Evolutionary conservation across 2,329 filamentous ascomycete genomes (phyloP), one percentile per base, ranked within the genome.

Genomic region (Fusarium solani-melongenae): DNA sequence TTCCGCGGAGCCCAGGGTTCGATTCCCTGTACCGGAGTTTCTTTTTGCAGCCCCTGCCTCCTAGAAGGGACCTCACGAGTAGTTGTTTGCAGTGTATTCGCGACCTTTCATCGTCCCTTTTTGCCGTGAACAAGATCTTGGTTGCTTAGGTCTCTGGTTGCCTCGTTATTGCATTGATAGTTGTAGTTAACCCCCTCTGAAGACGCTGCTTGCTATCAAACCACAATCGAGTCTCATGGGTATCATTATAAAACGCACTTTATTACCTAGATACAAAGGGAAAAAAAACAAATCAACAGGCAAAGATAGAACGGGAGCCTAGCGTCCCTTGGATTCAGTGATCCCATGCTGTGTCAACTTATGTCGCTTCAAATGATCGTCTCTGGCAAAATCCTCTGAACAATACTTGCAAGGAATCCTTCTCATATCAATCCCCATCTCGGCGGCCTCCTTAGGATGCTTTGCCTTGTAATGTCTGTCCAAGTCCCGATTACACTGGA

Each of bases 351-450:
- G 41, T 5, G 8, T 66, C 8, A 8, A 51, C 1, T 57, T 6
- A 57, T 72, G 70, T 39, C 69, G 41, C 24, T 14, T 72, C 7
- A 60, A 15, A 60, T 70, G 60, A 41, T 72, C 70, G 3, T 6
- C 8, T 11, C 70, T 72, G 15, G 69, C 22, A 49, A 62, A 70
- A 3, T 33, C 5, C 17, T n/a, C 7, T 8, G 29, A 12, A 15
- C 70, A 72, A 2, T 57, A 20, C n/a, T 33, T 29, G 27, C 69
- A 72, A 4, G 24, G 22, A 2, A 31, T 14, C 9, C 12, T 36
- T 6, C 29, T 27, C 36, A 56, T 56, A 3, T 31, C 29, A 3
- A 69, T 11, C 1, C 58, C 65, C 34, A 62, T 66, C 10, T 66
- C 46, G 1, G 3, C n/a, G 34, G 70, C 65, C 6, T 72, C 33